These are phyloP conservation scores for Lachnellula arida DNA, from an alignment of 2,329 filamentous ascomycete species.

Conservation along the genomic window DNA sequence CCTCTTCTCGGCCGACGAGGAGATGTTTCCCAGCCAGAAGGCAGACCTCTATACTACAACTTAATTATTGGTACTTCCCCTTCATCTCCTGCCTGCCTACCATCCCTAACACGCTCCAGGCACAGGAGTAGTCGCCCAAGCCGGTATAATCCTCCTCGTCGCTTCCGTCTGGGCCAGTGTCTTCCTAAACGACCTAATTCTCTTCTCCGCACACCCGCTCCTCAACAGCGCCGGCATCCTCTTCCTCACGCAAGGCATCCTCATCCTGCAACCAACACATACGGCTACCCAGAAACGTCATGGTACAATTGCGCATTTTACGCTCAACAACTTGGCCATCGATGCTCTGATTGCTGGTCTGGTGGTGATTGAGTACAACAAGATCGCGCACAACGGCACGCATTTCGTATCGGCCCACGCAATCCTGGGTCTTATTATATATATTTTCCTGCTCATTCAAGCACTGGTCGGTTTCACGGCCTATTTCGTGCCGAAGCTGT, in stretches of 20 bases:
- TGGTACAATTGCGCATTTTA: slow-evolving; percentile 60
- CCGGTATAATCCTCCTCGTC: slow-evolving; percentile 69
- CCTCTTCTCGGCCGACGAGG: slow-evolving; percentile 68
- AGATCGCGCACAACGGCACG: slow-evolving; percentile 57
- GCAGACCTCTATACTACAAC: slow-evolving; percentile 62
- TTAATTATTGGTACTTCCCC: slow-evolving; percentile 60
- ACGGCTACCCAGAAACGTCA: slow-evolving; percentile 66
- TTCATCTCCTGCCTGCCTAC: background rate
- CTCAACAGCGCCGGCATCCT: slow-evolving; percentile 63
- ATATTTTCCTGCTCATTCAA: slow-evolving; percentile 66
- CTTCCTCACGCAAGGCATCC: slow-evolving; percentile 71
- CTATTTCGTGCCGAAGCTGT: slow-evolving; percentile 69
- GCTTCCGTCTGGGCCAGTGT: slow-evolving; percentile 75
- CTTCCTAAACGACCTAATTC: slow-evolving; percentile 62
- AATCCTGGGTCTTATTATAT: slow-evolving; percentile 74
- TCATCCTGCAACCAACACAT: slow-evolving; percentile 84
- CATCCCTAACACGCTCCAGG: slow-evolving; percentile 46
- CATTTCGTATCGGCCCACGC: slow-evolving; percentile 82
- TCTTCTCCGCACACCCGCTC: slow-evolving; percentile 88
- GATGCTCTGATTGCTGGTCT: slow-evolving; percentile 56
- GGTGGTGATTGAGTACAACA: slow-evolving; percentile 77
- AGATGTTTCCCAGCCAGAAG: slow-evolving; percentile 66
- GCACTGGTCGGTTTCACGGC: slow-evolving; percentile 76
- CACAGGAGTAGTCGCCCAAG: slow-evolving; percentile 75
- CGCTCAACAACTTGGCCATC: slow-evolving; percentile 59